Percentiles rank a stretch among this genome's conserved stretches.
Evolutionary conservation across 2,329 filamentous ascomycete species (phyloP).

Genomic region (Ramularia collo-cygni): DNA sequence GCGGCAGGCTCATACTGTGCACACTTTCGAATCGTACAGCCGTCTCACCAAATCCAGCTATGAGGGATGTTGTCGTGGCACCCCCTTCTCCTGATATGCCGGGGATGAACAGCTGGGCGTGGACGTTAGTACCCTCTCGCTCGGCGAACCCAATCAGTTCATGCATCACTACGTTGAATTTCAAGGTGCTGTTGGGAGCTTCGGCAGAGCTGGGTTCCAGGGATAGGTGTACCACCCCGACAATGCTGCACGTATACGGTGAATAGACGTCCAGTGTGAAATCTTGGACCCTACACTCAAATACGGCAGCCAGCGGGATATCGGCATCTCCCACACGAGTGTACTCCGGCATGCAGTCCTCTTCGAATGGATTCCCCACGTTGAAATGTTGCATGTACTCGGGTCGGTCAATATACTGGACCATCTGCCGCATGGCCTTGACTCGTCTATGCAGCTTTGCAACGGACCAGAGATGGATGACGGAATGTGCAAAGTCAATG

Average conservation of each 20-base stretch:
- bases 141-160: slow-evolving; percentile 92
- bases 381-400: slow-evolving; percentile 92
- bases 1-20: slow-evolving; percentile 91
- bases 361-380: slow-evolving; percentile 86
- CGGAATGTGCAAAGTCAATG: slow-evolving; percentile 78
- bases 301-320: slow-evolving; percentile 85
- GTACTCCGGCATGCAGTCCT: slow-evolving; percentile 84
- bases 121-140: slow-evolving; percentile 88
- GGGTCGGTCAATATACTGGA: slow-evolving; percentile 91
- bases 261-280: slow-evolving; percentile 86
- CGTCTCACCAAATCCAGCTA: slow-evolving; percentile 86
- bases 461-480: slow-evolving; percentile 89
- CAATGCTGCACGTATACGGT: slow-evolving; percentile 81
- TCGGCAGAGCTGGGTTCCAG: slow-evolving; percentile 90
- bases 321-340: slow-evolving; percentile 89
- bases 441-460: slow-evolving; percentile 85
- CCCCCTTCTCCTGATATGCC: slow-evolving; percentile 81
- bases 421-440: slow-evolving; percentile 89
- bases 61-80: slow-evolving; percentile 91
- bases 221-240: slow-evolving; percentile 85
- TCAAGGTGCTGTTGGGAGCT: slow-evolving; percentile 83
- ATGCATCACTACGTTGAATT: slow-evolving; percentile 98
- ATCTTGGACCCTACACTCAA: slow-evolving; percentile 90
- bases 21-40: slow-evolving; percentile 93
- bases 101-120: slow-evolving; percentile 93